Evolutionary conservation across 208 protist species (phyloP).

Genomic region (Angomonas ambiguus): DNA sequence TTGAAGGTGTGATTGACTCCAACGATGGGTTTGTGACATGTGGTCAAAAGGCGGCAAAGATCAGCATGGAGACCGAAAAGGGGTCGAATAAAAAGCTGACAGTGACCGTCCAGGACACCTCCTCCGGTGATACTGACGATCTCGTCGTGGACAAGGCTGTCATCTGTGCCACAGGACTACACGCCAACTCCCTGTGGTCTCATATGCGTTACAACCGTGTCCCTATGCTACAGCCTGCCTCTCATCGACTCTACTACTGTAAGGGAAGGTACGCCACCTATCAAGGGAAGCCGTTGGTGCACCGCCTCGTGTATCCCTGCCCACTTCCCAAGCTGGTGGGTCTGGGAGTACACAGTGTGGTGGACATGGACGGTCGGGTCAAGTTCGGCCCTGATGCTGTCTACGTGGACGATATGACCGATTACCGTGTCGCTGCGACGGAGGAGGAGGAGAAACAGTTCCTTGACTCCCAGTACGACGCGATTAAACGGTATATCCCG

Average conservation of each 20-base stretch:
- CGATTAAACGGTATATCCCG: conserved; percentile 28
- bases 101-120: conserved; percentile 12
- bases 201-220: neutral
- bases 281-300: conserved; percentile 19
- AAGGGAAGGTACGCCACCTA: conserved; percentile 34
- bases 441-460: conserved; percentile 22
- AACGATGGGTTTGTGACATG: conserved; percentile 21
- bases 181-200: conserved; percentile 25
- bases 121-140: conserved; percentile 5
- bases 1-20: conserved; percentile 12
- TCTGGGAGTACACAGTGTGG: conserved; percentile 37
- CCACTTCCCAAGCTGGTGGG: conserved; percentile 26
- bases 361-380: conserved; percentile 29
- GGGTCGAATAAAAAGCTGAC: neutral
- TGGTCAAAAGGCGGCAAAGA: conserved; percentile 13
- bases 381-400: conserved; percentile 33
- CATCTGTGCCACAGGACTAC: conserved; percentile 20
- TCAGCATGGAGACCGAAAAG: conserved; percentile 4
- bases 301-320: conserved; percentile 34
- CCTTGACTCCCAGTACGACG: conserved; percentile 21
- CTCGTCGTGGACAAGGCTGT: conserved; percentile 22
- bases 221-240: conserved; percentile 4
- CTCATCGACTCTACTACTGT: conserved; percentile 26
- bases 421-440: conserved; percentile 11
- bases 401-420: conserved; percentile 21